Evolutionary conservation across 306 rosid species (phyloP), one percentile per base, ranked within the genome.

Genomic region (Inga oerstediana): DNA sequence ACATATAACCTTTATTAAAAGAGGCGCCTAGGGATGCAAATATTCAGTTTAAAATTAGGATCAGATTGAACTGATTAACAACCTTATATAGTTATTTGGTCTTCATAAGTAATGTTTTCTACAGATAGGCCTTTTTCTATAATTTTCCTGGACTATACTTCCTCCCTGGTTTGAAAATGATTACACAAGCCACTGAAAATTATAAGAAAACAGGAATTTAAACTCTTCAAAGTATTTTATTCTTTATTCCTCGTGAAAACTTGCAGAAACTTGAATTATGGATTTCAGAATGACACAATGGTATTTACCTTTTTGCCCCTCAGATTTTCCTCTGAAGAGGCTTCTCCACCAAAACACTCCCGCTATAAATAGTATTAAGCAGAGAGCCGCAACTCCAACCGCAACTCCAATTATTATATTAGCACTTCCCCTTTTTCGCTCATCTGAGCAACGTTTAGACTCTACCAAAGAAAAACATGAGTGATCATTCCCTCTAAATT

Each of bases 291-390:
- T 77, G 54, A 54, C 64, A 74, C 19, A 20, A 59, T 70, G 10
- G 39, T 62, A 66, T 27, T 85, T 41, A 80, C 90, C 87, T 72
- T 73, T 82, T 66, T 22, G 30, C 61, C 46, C 77, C 68, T 76
- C 71, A 19, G 20, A 66, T 58, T 65, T 80, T 85, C 81, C 85
- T 76, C 77, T 79, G 54, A 76, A 22, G 76, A 6, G 83, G 73
- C 76, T 78, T 51, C 43, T 88, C 83, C 87, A 66, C 90, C 86
- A 80, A 58, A 80, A 39, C 72, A 85, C 8, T 78, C 87, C 90
- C 46, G 77, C 81, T 22, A 77, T 68, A 45, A 85, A 62, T 65
- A 82, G 73, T 44, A 82, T 75, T 48, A 88, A 65, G 80, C 83
- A 76, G 8, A 85, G 10, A 72, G 76, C 85, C 67, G 85, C 88